Evolutionary conservation across 768 basidiomycete genomes (phyloP).

Genomic region (Lactarius sanguifluus): DNA sequence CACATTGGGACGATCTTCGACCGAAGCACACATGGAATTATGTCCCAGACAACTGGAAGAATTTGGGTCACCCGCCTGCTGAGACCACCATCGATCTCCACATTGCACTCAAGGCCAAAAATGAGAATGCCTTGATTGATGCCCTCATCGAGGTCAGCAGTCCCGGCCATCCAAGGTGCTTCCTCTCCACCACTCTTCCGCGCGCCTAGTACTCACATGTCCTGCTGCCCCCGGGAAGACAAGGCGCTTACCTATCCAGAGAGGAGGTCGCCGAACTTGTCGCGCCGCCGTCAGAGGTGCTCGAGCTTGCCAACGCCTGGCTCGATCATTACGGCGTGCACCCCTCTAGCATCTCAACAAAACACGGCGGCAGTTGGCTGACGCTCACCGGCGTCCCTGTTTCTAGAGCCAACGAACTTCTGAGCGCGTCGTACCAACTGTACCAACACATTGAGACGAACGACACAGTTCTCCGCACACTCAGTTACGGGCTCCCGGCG

Average conservation of each 20-base stretch:
- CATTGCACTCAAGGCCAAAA: background rate
- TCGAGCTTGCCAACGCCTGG: no score
- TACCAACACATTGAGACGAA: background rate
- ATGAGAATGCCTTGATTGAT: background rate
- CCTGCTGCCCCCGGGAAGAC: background rate
- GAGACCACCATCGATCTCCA: background rate
- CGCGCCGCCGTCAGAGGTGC: no score
- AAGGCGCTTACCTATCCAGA: background rate
- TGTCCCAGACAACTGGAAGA: background rate
- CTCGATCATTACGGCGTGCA: no score
- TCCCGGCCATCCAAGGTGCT: background rate
- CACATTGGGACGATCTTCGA: background rate
- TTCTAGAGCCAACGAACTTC: no score
- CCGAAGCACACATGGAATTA: background rate
- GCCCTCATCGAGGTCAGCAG: background rate
- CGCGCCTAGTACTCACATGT: rapidly evolving
- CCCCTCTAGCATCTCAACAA: no score
- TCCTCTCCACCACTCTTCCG: background rate
- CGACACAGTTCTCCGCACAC: background rate
- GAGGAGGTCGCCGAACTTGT: background rate
- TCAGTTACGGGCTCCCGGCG: background rate
- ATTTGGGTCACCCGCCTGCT: background rate
- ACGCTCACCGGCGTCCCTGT: no score
- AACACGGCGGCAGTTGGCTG: no score
- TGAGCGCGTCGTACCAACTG: no score